Conservation (phyloP, 139 green algal species). For the Tetradesmus obliquus region DNA sequence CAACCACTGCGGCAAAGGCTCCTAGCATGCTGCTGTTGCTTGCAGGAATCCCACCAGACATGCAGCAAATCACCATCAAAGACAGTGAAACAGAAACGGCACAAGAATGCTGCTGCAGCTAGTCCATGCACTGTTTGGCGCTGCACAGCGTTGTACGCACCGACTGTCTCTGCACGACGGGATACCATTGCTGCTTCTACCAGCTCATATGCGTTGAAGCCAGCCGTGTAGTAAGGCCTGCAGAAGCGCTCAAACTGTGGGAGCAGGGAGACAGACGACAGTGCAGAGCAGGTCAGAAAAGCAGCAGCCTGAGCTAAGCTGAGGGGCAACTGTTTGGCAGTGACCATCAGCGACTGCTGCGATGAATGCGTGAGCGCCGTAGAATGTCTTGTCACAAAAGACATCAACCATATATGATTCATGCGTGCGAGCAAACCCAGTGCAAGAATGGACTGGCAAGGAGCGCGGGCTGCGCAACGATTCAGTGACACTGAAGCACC, state of each 20-base stretch:
- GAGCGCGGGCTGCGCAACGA: constrained; percentile 7
- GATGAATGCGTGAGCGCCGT: neutral
- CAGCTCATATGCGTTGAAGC: constrained; percentile 69
- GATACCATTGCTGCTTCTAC: constrained; percentile 49
- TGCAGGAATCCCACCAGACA: too few species aligned
- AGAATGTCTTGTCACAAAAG: neutral
- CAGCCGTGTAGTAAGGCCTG: constrained; percentile 69
- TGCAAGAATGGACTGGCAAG: neutral
- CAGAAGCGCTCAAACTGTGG: constrained; percentile 68
- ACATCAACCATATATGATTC: neutral
- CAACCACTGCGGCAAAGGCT: too few species aligned
- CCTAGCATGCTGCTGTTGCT: neutral
- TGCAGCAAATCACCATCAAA: neutral
- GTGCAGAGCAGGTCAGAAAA: neutral
- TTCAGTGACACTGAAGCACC: neutral
- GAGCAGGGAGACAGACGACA: neutral
- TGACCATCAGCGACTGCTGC: neutral
- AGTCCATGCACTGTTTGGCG: neutral
- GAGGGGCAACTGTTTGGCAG: neutral
- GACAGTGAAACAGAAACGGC: neutral
- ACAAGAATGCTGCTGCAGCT: neutral
- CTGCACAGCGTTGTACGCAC: constrained; percentile 2
- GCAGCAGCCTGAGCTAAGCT: neutral
- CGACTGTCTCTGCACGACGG: constrained; percentile 44
- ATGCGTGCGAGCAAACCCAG: too few species aligned